These are phyloP conservation scores for Physaria fendleri DNA, from an alignment of 345 rosid species.

Conservation along the genomic window DNA sequence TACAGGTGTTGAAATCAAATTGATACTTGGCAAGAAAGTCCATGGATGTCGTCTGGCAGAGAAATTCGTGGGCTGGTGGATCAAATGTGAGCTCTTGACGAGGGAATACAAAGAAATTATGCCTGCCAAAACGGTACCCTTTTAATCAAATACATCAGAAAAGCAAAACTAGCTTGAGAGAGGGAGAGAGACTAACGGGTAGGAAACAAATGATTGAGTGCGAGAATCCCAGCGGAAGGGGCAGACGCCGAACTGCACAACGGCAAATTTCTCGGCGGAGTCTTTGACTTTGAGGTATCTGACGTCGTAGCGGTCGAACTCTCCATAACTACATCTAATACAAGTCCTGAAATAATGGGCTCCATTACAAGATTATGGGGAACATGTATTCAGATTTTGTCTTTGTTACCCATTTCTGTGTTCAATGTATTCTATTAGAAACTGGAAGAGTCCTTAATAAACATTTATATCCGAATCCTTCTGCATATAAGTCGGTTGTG, in stretches of 20 bases:
- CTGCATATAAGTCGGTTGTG: not conserved
- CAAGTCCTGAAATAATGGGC: constrained; percentile 20
- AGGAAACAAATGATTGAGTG: constrained; percentile 55
- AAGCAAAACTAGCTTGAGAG: not conserved
- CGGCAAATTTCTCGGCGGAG: constrained; percentile 94
- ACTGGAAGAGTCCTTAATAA: not conserved
- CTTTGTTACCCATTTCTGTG: constrained; percentile 10
- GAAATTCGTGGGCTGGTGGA: constrained; percentile 58
- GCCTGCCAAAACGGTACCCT: constrained; percentile 52
- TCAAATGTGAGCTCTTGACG: constrained; percentile 52
- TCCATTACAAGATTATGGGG: constrained; percentile 19
- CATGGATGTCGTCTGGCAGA: constrained; percentile 79
- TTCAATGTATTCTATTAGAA: constrained; percentile 17
- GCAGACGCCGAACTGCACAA: constrained; percentile 89
- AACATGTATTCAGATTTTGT: constrained; percentile 15
- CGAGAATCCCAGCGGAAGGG: constrained; percentile 86
- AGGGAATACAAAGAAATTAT: constrained; percentile 82
- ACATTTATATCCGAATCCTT: not conserved
- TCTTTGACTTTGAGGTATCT: constrained; percentile 84
- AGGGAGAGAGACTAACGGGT: constrained; percentile 50
- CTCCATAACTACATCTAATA: constrained; percentile 27
- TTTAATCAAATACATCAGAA: not conserved
- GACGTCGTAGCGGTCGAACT: constrained; percentile 72
- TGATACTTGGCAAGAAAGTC: constrained; percentile 85
- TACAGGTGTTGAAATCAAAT: constrained; percentile 84